These are phyloP conservation scores for Paramyrothecium roridum DNA, from an alignment of 2,329 filamentous ascomycete species.

Conservation along the genomic window DNA sequence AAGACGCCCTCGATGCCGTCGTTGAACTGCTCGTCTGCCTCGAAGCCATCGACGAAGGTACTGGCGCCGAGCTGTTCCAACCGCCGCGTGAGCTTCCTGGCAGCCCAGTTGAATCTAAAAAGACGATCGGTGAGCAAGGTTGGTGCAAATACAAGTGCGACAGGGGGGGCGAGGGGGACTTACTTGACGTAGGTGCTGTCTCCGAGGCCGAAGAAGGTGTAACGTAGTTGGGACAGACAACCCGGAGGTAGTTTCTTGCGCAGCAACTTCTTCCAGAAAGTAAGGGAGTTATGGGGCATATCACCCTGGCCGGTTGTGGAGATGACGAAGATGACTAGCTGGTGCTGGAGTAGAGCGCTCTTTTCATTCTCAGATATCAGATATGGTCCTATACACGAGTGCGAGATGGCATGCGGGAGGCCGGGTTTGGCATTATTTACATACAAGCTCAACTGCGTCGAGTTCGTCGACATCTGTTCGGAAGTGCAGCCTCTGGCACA, in stretches of 20 bases:
- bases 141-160: slow-evolving; percentile 1
- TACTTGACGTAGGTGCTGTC: slow-evolving; percentile 94
- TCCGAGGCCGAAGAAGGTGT: slow-evolving; percentile 86
- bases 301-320: slow-evolving; percentile 96
- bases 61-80: slow-evolving; percentile 78
- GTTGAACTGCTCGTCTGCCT: slow-evolving; percentile 90
- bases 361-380: slow-evolving; percentile 15
- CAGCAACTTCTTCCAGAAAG: slow-evolving; percentile 82
- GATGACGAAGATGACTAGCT: slow-evolving; percentile 72
- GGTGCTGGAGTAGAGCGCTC: slow-evolving; percentile 48
- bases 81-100: slow-evolving; percentile 81
- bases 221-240: slow-evolving; percentile 66
- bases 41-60: slow-evolving; percentile 73
- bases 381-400: neutral
- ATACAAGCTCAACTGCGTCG: slow-evolving; percentile 71
- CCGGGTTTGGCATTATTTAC: slow-evolving; percentile 26
- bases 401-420: neutral
- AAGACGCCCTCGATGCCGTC: slow-evolving; percentile 86
- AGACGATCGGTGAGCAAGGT: neutral
- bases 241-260: slow-evolving; percentile 71
- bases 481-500: slow-evolving; percentile 77
- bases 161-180: slow-evolving; percentile 16
- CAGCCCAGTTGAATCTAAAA: slow-evolving; percentile 84
- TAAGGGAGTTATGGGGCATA: slow-evolving; percentile 76
- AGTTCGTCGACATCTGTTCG: slow-evolving; percentile 72